Evolutionary conservation across 257 asterid genomes (phyloP).

Genomic region (Fraxinus quadrangulata): DNA sequence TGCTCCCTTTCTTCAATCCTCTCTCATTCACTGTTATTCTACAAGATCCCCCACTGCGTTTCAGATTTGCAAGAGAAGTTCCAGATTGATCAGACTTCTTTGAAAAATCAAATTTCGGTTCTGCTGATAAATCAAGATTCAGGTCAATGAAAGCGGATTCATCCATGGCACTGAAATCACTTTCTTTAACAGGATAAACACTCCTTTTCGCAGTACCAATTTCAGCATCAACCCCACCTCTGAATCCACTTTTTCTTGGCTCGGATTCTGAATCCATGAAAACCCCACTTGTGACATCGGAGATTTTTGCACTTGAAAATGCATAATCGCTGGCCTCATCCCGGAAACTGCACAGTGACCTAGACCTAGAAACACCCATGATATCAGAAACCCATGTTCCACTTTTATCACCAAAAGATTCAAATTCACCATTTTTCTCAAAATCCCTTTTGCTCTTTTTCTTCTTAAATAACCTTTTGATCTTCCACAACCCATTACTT

Average conservation of each 20-base stretch:
- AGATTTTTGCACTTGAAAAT: constrained; percentile 78
- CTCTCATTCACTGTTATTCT: constrained; percentile 48
- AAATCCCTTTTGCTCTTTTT: constrained; percentile 37
- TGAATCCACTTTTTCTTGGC: constrained; percentile 47
- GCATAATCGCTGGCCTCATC: constrained; percentile 60
- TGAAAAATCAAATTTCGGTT: constrained; percentile 24
- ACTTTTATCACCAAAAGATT: constrained; percentile 44
- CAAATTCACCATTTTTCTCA: constrained; percentile 33
- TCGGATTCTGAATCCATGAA: constrained; percentile 52
- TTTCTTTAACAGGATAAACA: constrained; percentile 69
- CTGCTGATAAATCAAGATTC: constrained; percentile 61
- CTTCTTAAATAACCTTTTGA: constrained; percentile 68
- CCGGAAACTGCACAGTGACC: constrained; percentile 84
- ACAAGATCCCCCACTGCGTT: constrained; percentile 40
- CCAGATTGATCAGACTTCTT: not conserved
- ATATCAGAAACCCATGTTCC: constrained; percentile 60
- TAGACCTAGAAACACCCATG: constrained; percentile 70
- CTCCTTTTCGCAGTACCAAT: constrained; percentile 9
- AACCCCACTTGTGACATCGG: constrained; percentile 73
- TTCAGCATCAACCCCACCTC: constrained; percentile 35
- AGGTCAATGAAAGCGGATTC: constrained; percentile 83
- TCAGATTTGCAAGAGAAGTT: not conserved
- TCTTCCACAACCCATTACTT: constrained; percentile 72
- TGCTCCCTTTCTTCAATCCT: constrained; percentile 46
- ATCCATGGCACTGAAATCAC: constrained; percentile 73